A percentile compares a stretch with the other conserved stretches of the same genome.
Conservation (phyloP, 306 rosid species). For the Amphicarpaea edgeworthii region DNA sequence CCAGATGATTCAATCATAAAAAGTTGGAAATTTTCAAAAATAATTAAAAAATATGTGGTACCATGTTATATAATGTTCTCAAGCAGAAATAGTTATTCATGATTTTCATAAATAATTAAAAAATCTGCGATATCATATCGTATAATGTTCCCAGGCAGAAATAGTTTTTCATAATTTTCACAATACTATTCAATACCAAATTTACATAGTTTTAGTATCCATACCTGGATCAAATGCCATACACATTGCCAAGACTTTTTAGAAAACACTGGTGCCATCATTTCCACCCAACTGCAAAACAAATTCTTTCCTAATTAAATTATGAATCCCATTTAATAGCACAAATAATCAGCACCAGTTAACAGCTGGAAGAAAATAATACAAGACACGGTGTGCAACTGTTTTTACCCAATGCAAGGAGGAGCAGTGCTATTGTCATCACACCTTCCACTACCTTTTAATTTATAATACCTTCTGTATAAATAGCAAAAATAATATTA, state of each 20-base stretch:
- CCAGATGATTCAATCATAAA: constrained; percentile 19
- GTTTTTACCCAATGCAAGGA: constrained; percentile 89
- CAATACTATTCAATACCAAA: neutral
- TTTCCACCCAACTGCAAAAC: constrained; percentile 90
- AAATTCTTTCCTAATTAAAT: constrained; percentile 42
- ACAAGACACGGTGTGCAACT: constrained; percentile 7
- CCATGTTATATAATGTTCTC: constrained; percentile 32
- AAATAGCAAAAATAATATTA: constrained; percentile 41
- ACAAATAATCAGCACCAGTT: neutral
- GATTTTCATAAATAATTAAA: neutral
- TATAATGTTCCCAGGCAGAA: constrained; percentile 15
- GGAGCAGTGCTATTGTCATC: constrained; percentile 72
- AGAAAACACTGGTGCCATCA: constrained; percentile 98
- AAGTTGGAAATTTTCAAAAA: neutral
- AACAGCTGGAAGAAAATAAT: constrained; percentile 33
- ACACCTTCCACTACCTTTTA: constrained; percentile 80
- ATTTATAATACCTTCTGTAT: constrained; percentile 81
- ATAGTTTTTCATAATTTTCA: constrained; percentile 34
- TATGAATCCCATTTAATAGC: constrained; percentile 28
- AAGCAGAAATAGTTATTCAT: constrained; percentile 6
- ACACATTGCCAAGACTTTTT: constrained; percentile 82
- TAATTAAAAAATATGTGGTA: neutral
- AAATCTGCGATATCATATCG: constrained; percentile 1
- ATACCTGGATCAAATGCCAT: constrained; percentile 95
- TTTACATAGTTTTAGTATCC: constrained; percentile 25